Evolutionary conservation across 2,329 filamentous ascomycete species (phyloP).

Genomic region (Fonsecaea multimorphosa): DNA sequence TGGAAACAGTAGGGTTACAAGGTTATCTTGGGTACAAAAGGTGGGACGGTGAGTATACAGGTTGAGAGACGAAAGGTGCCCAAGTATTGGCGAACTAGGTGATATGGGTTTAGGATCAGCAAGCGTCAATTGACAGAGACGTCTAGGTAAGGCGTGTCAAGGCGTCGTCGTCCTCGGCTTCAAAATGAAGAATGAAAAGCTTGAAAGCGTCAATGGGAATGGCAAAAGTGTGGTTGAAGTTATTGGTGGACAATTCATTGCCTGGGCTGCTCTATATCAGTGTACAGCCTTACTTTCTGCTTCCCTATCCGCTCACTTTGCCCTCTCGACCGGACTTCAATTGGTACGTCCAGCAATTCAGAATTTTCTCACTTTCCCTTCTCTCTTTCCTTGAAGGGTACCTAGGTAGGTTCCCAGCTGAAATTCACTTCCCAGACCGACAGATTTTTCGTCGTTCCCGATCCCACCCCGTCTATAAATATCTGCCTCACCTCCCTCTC

Average conservation of each 20-base stretch:
- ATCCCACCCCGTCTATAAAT: constrained; percentile 18
- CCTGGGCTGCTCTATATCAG: neutral
- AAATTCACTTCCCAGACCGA: neutral
- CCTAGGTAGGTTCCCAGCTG: neutral
- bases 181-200: neutral
- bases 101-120: neutral
- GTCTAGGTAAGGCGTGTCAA: constrained; percentile 1
- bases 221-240: neutral
- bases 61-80: neutral
- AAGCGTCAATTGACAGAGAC: neutral
- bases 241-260: neutral
- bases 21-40: neutral
- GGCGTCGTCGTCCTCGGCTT: constrained; percentile 5
- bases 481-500: constrained; percentile 19
- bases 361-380: neutral
- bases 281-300: neutral
- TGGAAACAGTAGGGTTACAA: neutral
- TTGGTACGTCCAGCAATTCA: neutral
- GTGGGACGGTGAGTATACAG: neutral
- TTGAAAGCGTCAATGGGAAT: neutral
- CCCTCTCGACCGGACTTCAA: neutral
- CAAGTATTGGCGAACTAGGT: neutral
- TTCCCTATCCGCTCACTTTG: neutral
- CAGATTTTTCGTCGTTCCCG: neutral
- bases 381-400: neutral